phyloP scores from a whole-genome alignment of 2,329 filamentous ascomycete genomes.

The Sphaerulina musiva region DNA sequence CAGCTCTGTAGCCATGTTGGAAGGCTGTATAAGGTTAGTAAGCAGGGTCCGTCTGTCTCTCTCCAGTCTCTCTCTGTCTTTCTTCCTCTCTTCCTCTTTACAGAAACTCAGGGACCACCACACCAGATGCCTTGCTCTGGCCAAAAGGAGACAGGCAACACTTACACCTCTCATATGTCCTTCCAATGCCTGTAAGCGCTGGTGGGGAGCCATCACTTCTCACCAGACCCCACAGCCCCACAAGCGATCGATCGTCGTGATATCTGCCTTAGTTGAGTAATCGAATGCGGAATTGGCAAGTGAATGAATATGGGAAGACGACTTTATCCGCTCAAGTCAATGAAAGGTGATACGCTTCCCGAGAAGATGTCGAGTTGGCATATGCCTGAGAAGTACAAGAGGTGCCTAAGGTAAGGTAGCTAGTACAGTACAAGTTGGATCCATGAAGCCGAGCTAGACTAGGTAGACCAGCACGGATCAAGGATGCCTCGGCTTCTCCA shows the following conservation, averaged over 20 bases:
- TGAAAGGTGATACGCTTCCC: background rate
- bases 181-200: conserved; percentile 2
- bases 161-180: conserved; percentile 11
- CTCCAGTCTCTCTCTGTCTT: background rate
- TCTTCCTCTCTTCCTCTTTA: background rate
- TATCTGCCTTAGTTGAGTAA: background rate
- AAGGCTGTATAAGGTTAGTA: background rate
- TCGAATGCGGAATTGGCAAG: background rate
- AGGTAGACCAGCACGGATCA: too few species aligned
- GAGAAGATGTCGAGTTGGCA: too few species aligned
- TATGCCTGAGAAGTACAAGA: too few species aligned
- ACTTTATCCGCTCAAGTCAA: background rate
- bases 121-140: background rate
- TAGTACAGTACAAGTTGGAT: background rate
- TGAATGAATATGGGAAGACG: background rate
- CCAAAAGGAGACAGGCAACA: background rate
- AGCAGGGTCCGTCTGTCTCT: background rate
- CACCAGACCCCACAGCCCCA: background rate
- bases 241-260: background rate
- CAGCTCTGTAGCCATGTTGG: conserved; percentile 19
- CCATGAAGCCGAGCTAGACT: background rate
- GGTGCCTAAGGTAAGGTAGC: too few species aligned
- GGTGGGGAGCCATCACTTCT: background rate
- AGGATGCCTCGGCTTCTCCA: background rate
- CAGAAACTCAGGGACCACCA: background rate